These are phyloP conservation scores for Plantago coronopus DNA, from an alignment of 305 asterid genomes.

Conservation along the genomic window DNA sequence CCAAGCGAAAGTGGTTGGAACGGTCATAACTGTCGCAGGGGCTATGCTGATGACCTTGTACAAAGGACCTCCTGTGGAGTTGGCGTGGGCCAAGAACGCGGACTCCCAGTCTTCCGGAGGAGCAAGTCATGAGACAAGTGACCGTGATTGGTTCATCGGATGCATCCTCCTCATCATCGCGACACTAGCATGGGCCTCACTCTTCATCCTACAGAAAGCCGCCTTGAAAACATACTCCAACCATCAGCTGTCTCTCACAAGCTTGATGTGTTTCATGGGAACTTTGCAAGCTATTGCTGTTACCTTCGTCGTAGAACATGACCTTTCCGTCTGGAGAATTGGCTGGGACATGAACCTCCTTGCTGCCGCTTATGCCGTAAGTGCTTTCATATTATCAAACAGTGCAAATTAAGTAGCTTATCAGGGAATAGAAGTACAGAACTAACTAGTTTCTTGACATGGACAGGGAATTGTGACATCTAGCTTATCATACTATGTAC, in stretches of 20 bases:
- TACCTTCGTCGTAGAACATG: conserved; percentile 65
- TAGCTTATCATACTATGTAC: conserved; percentile 77
- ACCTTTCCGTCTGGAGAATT: conserved; percentile 50
- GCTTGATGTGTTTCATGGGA: conserved; percentile 65
- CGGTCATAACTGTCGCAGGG: conserved; percentile 65
- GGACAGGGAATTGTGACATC: conserved; percentile 78
- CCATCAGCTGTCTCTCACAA: conserved; percentile 59
- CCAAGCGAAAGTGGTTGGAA: conserved; percentile 77
- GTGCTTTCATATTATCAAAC: neutral
- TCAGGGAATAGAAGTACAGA: neutral
- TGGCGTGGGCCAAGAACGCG: conserved; percentile 48
- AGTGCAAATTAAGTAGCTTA: neutral
- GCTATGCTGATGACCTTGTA: conserved; percentile 87
- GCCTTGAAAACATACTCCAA: conserved; percentile 41
- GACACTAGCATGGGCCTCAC: conserved; percentile 83
- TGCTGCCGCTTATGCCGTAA: conserved; percentile 83
- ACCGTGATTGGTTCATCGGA: conserved; percentile 66
- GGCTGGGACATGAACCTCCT: conserved; percentile 81
- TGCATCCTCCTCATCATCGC: conserved; percentile 78
- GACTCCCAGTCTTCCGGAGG: conserved; percentile 18
- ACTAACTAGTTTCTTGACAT: neutral
- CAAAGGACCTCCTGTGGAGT: conserved; percentile 64
- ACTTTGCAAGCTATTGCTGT: conserved; percentile 70
- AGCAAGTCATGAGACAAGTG: conserved; percentile 33
- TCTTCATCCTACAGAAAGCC: conserved; percentile 61